These are phyloP conservation scores for Vitis hybrid DNA, from an alignment of 177 flowering plant species.

Conservation along the genomic window DNA sequence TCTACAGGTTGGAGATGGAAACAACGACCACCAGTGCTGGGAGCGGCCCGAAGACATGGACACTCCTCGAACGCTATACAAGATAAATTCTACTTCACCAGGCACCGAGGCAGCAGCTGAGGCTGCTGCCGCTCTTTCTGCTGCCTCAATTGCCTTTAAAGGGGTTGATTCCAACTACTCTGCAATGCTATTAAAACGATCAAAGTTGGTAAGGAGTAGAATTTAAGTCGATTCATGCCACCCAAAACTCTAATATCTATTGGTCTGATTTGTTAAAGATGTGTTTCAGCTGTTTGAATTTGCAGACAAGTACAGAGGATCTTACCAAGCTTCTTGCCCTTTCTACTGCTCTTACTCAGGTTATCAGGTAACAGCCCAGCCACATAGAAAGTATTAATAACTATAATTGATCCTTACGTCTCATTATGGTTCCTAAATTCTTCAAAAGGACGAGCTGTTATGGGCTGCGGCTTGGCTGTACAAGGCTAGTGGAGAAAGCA, in stretches of 20 bases:
- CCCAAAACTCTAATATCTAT: background rate
- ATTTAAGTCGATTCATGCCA: background rate
- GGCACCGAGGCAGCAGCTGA: constrained; percentile 82
- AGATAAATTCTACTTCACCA: constrained; percentile 54
- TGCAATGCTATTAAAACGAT: constrained; percentile 32
- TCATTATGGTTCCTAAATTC: background rate
- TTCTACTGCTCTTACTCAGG: constrained; percentile 90
- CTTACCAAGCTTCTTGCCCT: constrained; percentile 73
- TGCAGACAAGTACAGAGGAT: constrained; percentile 72
- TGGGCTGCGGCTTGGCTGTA: constrained; percentile 87
- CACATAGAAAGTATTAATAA: no score
- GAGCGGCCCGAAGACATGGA: constrained; percentile 93
- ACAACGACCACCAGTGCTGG: constrained; percentile 77
- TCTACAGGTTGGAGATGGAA: constrained; percentile 73
- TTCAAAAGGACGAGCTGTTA: constrained; percentile 63
- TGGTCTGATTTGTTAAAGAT: background rate
- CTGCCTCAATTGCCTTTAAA: constrained; percentile 71
- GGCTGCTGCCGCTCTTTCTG: constrained; percentile 76
- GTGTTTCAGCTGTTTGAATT: constrained; percentile 61
- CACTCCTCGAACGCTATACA: constrained; percentile 68
- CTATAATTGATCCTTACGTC: background rate
- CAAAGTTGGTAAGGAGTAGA: constrained; percentile 39
- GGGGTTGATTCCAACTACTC: constrained; percentile 52
- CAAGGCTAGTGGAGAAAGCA: constrained; percentile 49
- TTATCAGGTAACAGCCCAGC: constrained; percentile 52